Evolutionary conservation across 2,329 filamentous ascomycete species (phyloP), one percentile per base, ranked within the genome.

Genomic region (Aspergillus intermedius): DNA sequence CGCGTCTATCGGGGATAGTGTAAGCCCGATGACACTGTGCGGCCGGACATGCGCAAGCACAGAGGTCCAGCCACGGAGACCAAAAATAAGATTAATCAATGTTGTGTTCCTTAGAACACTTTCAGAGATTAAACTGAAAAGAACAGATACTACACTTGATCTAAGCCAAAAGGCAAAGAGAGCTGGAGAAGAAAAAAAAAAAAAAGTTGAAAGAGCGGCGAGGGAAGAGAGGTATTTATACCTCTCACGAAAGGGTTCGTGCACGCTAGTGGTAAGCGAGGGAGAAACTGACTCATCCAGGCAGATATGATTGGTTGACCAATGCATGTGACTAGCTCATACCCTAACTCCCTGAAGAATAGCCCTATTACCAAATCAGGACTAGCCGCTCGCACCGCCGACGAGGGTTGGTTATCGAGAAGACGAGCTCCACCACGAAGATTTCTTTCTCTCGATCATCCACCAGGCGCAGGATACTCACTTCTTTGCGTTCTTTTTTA

Each of bases 61-160:
- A 86, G 84, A 80, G 83, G 78, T 63, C 69, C 64, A 59, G 64
- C 67, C 71, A 61, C 79, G 58, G 52, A 60, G 51, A 69, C 58
- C 77, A 88, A 88, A 85, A 87, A 91, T 88, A 79, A 77, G 84
- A 82, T 81, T 88, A 90, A 91, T 88, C 84, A 82, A 76, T 77
- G 79, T 80, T 81, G 77, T 77, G 76, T 76, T 77, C 82, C 77
- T 75, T 87, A 80, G 82, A 77, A 76, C 77, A 78, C 79, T 89
- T 87, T 86, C 86, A 91, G 86, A 86, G 84, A 89, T 90, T 90
- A 91, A 90, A 89, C 87, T 91, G 84, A 88, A 87, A 89, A 90
- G 86, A 91, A 90, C 86, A 88, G 85, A 88, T 89, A 89, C 86
- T 89, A 88, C 84, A 89, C 84, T 88, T 89, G 86, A 89, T 89